phyloP scores from a whole-genome alignment of 2,329 filamentous ascomycete genomes.

The Rhynchosporium secalis region DNA sequence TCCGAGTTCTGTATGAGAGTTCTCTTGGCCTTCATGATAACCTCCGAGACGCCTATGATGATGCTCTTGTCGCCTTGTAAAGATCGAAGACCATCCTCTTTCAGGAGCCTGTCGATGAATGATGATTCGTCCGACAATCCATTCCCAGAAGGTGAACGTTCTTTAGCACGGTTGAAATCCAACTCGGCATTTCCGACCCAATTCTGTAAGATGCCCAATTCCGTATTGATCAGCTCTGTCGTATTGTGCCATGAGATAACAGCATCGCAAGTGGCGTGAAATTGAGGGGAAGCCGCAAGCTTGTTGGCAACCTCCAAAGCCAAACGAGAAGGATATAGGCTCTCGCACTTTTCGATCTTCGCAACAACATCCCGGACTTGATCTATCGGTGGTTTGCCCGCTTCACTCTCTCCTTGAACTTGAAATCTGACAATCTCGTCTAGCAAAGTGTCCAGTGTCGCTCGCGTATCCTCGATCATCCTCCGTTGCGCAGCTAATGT shows the following conservation, averaged over 20 bases:
- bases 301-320: slow-evolving; percentile 75
- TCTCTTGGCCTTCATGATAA: slow-evolving; percentile 90
- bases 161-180: slow-evolving; percentile 78
- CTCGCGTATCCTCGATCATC: slow-evolving; percentile 81
- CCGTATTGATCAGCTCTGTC: slow-evolving; percentile 91
- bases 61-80: slow-evolving; percentile 87
- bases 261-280: slow-evolving; percentile 80
- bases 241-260: slow-evolving; percentile 97
- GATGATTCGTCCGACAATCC: slow-evolving; percentile 86
- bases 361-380: slow-evolving; percentile 88
- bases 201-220: slow-evolving; percentile 84
- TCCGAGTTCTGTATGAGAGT: slow-evolving; percentile 85
- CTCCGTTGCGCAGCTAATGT: slow-evolving; percentile 82
- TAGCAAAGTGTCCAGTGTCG: slow-evolving; percentile 69
- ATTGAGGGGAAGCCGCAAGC: slow-evolving; percentile 72
- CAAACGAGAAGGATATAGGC: slow-evolving; percentile 77
- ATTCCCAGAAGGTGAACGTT: slow-evolving; percentile 65
- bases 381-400: slow-evolving; percentile 77
- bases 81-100: slow-evolving; percentile 91
- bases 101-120: slow-evolving; percentile 91
- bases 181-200: slow-evolving; percentile 98
- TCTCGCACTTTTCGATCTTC: slow-evolving; percentile 88
- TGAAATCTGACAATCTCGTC: slow-evolving; percentile 91
- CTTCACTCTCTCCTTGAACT: slow-evolving; percentile 90
- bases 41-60: slow-evolving; percentile 76